phyloP scores from a whole-genome alignment of 2,329 filamentous ascomycete genomes.

The Chaetoscypha palmicola region DNA sequence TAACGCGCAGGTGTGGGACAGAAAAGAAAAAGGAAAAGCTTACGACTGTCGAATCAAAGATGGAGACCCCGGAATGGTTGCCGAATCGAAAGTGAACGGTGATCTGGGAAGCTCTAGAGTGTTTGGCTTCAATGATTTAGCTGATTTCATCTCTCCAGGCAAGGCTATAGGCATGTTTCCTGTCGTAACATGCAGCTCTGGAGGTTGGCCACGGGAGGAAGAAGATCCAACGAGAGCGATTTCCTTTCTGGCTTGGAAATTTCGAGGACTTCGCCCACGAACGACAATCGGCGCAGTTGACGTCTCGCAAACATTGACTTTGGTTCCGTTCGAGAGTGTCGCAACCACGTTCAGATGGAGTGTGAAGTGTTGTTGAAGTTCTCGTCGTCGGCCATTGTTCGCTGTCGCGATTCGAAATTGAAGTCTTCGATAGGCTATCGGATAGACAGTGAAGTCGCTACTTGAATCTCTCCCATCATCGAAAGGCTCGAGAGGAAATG shows the following conservation, averaged over 20 bases:
- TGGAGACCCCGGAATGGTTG: slow-evolving; percentile 23
- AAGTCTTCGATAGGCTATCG: slow-evolving; percentile 86
- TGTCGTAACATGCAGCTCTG: slow-evolving; percentile 27
- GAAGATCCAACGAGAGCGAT: slow-evolving; percentile 56
- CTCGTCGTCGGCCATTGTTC: slow-evolving; percentile 90
- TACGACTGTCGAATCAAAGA: slow-evolving; percentile 27
- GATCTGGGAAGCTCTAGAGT: slow-evolving; percentile 27
- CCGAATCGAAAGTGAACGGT: slow-evolving; percentile 30
- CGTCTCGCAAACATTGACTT: slow-evolving; percentile 74
- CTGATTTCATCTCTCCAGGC: slow-evolving; percentile 16
- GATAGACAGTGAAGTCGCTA: slow-evolving; percentile 78
- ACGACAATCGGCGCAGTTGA: slow-evolving; percentile 90
- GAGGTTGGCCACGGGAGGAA: slow-evolving; percentile 29
- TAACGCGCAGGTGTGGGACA: too few species aligned
- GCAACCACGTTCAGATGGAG: slow-evolving; percentile 80
- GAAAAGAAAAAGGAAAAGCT: slow-evolving; percentile 13
- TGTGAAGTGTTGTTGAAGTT: slow-evolving; percentile 93
- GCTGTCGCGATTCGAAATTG: slow-evolving; percentile 94
- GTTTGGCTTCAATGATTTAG: slow-evolving; percentile 21
- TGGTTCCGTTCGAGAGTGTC: slow-evolving; percentile 75
- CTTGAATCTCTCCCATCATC: slow-evolving; percentile 38
- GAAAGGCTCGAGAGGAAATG: slow-evolving; percentile 66
- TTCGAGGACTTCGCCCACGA: slow-evolving; percentile 82
- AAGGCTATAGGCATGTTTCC: slow-evolving; percentile 18
- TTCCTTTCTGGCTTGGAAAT: slow-evolving; percentile 92